phyloP scores from a whole-genome alignment of 106 monocot species.

The Agapanthus africanus region DNA sequence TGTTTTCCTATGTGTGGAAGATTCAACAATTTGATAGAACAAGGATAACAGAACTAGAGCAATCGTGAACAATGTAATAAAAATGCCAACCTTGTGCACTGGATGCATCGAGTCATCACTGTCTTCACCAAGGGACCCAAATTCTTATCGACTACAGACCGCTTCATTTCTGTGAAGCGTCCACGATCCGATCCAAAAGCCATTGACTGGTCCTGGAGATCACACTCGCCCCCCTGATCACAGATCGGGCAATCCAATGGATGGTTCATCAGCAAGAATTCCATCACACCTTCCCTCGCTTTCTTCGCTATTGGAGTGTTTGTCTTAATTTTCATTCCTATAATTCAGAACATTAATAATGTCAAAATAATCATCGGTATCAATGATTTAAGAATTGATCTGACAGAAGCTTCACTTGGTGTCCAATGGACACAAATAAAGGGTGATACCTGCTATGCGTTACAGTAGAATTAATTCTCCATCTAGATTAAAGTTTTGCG shows the following conservation, averaged over 20 bases:
- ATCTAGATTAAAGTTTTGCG: background rate
- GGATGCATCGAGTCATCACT: conserved; percentile 99
- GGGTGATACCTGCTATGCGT: background rate
- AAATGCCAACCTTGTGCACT: conserved; percentile 78
- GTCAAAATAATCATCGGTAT: background rate
- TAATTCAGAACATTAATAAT: background rate
- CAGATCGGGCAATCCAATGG: conserved; percentile 98
- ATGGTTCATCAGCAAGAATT: conserved; percentile 98
- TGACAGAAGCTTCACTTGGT: background rate
- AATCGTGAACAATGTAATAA: background rate
- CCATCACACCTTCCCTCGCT: conserved; percentile 99
- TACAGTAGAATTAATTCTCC: background rate
- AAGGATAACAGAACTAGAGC: background rate
- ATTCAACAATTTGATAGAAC: background rate
- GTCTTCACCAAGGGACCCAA: conserved; percentile 96
- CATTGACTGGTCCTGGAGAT: conserved; percentile 99
- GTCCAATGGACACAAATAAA: background rate
- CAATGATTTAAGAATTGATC: background rate
- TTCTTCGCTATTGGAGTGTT: conserved; percentile 92
- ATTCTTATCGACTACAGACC: conserved; percentile 98
- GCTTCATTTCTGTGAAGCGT: conserved; percentile 95
- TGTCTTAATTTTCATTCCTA: conserved; percentile 99
- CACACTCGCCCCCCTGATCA: conserved; percentile 99
- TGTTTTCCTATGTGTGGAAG: background rate
- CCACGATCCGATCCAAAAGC: conserved; percentile 96